These are phyloP conservation scores for Nadsonia starkeyi-henricii DNA, from an alignment of 1,139 yeast species.

Conservation along the genomic window DNA sequence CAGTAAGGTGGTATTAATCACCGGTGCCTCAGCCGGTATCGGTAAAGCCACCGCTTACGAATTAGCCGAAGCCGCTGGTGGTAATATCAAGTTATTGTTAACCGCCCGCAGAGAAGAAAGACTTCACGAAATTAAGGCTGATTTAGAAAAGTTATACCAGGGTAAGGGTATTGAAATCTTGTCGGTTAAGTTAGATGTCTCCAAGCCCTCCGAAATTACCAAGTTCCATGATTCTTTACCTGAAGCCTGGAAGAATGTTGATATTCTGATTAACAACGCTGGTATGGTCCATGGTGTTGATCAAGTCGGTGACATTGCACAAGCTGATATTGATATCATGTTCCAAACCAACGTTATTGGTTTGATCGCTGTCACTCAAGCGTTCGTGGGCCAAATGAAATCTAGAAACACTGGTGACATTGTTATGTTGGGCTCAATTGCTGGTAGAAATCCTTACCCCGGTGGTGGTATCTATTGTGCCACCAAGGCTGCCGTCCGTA, in stretches of 20 bases:
- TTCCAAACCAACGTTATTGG: constrained; percentile 64
- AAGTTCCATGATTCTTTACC: constrained; percentile 36
- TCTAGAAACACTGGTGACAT: constrained; percentile 44
- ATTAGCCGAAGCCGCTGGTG: constrained; percentile 55
- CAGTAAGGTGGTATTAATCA: constrained; percentile 45
- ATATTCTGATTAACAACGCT: constrained; percentile 63
- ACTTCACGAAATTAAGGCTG: constrained; percentile 30
- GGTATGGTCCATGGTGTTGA: constrained; percentile 68
- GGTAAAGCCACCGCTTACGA: constrained; percentile 68
- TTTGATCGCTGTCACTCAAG: constrained; percentile 55
- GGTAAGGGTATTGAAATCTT: constrained; percentile 31
- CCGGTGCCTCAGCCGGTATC: constrained; percentile 71
- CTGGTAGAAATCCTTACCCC: constrained; percentile 79
- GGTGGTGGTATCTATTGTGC: constrained; percentile 81
- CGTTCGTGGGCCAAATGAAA: constrained; percentile 16
- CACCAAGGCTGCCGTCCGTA: constrained; percentile 69
- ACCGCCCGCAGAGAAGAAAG: constrained; percentile 55
- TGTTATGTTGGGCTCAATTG: constrained; percentile 74
- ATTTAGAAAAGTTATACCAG: constrained; percentile 29
- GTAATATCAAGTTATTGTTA: constrained; percentile 48
- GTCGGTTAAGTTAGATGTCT: constrained; percentile 46
- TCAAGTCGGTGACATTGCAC: constrained; percentile 42
- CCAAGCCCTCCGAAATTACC: constrained; percentile 35
- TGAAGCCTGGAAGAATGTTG: constrained; percentile 23
- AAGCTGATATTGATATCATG: constrained; percentile 47